Base-by-base conservation (phyloP, 257 asterid species). In the Marsdenia floribunda region DNA sequence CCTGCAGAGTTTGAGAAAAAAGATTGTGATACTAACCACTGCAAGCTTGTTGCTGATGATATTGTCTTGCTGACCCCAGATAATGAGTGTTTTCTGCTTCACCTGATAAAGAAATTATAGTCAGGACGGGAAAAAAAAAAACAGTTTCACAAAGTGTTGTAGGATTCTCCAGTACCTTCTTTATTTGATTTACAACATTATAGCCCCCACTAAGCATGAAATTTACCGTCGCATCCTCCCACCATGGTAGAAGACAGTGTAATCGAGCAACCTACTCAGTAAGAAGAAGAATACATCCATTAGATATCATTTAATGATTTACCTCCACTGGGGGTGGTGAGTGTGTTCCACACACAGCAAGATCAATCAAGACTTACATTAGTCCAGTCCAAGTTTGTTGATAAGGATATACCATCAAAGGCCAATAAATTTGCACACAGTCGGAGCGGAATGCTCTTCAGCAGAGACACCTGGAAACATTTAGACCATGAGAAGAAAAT, bases 161-260 rank as follows among this genome's bases (percentile, higher is more conserved):
- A 46, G 55, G 3, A 14, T 24, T 33, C 11, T 47, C 5, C 4
- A 24, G 26, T 78, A 86, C 97, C 88, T 77, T 70, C 78, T 86
- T 82, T 63, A 90, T 87, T 75, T 78, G 88, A 71, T 82, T 84
- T 6, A 79, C 74, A 68, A 91, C 95, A 42, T 86, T 83, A 75
- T 91, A 91, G 68, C 96, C 93, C 15, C 97, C 97, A 61, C 96
- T 91, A 49, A 87, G 85, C 93, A 91, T 91, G 63, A 83, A 91
- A 69, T 84, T 78, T 13, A 89, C 96, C 0, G 89, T 91, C 44
- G 93, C 87, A 73, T 87, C 96, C 80, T 90, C 91, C 97, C 97
- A 90, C 97, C 97, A 90, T 6, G 97, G 96, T 80, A 89, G 75
- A 73, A 87, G 87, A 79, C 97, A 90, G 81, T 90, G 97, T 40